A percentile compares a stretch with the other conserved stretches of the same genome.
Evolutionary conservation across 257 asterid species (phyloP).

Genomic region (Cordia subcordata): DNA sequence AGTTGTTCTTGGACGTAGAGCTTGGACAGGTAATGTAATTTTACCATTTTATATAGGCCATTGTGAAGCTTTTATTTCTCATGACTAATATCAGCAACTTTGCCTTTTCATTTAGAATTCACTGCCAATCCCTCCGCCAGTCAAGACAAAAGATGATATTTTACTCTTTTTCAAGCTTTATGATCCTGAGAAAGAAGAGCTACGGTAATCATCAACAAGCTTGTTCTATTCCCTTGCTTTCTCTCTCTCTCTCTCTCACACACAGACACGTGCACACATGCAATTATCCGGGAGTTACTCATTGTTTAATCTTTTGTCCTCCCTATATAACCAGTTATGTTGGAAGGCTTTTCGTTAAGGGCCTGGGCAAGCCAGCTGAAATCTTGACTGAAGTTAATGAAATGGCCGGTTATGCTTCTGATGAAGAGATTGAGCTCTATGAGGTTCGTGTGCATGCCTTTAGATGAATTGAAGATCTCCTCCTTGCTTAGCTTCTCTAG

Average conservation of each 20-base stretch:
- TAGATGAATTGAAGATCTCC: conserved; percentile 1
- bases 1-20: conserved; percentile 67
- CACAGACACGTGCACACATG: too few relatives aligned
- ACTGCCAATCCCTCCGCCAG: conserved; percentile 56
- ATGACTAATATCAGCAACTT: too few relatives aligned
- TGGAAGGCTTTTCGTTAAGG: conserved; percentile 70
- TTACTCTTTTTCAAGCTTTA: conserved; percentile 69
- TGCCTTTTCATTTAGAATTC: conserved; percentile 29
- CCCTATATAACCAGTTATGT: conserved; percentile 39
- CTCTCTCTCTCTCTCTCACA: too few relatives aligned
- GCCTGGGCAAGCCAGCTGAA: conserved; percentile 56
- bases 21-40: conserved; percentile 47
- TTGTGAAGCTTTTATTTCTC: too few relatives aligned
- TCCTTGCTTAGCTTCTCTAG: neutral
- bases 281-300: too few relatives aligned
- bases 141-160: conserved; percentile 63
- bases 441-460: conserved; percentile 33
- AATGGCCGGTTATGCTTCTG: conserved; percentile 67
- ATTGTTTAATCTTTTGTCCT: neutral
- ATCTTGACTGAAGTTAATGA: conserved; percentile 52
- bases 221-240: too few relatives aligned
- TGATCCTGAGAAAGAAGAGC: conserved; percentile 65
- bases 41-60: too few relatives aligned
- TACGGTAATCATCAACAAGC: conserved; percentile 29
- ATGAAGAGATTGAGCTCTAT: conserved; percentile 70